Percentiles rank a stretch among this genome's conserved stretches.
Evolutionary conservation across 2,329 filamentous ascomycete genomes (phyloP).

Genomic region (Xylaria sp.): DNA sequence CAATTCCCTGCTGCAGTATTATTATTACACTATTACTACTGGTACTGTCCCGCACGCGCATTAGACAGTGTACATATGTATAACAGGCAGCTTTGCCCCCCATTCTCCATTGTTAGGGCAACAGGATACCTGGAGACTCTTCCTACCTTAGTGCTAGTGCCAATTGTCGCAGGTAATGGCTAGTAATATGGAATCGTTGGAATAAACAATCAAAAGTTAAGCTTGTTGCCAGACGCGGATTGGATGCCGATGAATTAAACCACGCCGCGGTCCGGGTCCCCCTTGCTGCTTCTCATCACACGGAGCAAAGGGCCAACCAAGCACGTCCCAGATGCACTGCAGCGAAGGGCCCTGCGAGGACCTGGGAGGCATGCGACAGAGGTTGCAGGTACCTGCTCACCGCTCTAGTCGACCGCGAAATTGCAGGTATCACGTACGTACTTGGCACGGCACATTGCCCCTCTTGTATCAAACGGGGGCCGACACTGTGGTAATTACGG

Average conservation of each 20-base stretch:
- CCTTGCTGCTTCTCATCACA: slow-evolving; percentile 37
- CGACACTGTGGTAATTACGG: slow-evolving; percentile 41
- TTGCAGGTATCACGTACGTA: slow-evolving; percentile 29
- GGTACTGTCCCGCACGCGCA: slow-evolving; percentile 30
- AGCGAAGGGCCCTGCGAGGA: background rate
- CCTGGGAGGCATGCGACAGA: slow-evolving; percentile 27
- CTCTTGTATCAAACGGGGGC: slow-evolving; percentile 29
- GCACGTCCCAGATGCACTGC: slow-evolving; percentile 27
- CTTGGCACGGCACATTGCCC: slow-evolving; percentile 14
- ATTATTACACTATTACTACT: slow-evolving; percentile 25
- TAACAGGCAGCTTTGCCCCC: background rate
- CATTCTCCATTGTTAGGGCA: background rate
- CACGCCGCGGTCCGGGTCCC: slow-evolving; percentile 33
- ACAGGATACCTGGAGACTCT: slow-evolving; percentile 14
- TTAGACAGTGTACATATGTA: slow-evolving; percentile 26
- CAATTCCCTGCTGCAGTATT: slow-evolving; percentile 32
- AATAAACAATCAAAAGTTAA: slow-evolving; percentile 37
- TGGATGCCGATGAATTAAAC: slow-evolving; percentile 37
- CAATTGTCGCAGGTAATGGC: slow-evolving; percentile 40
- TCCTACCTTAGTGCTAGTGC: slow-evolving; percentile 25
- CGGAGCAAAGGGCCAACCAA: slow-evolving; percentile 43
- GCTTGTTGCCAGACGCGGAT: slow-evolving; percentile 43
- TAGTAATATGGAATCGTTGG: slow-evolving; percentile 36
- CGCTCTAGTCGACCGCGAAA: slow-evolving; percentile 28
- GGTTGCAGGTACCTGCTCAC: slow-evolving; percentile 34